Base-by-base conservation (phyloP, 2,329 filamentous ascomycete species). In the Dothistroma pini region DNA sequence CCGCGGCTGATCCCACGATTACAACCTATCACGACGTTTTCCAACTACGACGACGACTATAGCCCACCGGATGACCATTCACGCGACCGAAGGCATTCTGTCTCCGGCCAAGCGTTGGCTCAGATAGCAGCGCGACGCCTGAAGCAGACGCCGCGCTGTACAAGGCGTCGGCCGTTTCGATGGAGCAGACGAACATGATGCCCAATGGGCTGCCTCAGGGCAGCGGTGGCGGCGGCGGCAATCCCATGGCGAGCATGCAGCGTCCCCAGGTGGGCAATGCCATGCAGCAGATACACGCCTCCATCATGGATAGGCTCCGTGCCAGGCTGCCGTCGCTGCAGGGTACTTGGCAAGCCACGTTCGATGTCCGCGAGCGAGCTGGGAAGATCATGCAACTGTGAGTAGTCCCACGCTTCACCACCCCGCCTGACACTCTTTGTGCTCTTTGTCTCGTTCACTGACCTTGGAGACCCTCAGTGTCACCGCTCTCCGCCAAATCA, bases 301-400 rank as follows among this genome's bases (percentile, higher is more conserved):
- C 68, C 41, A 65, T 73, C 56, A 60, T 71, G 25, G 60, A 67
- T 29, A 64, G 70, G 29, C 49, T 75, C 16, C 63, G 65, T 29
- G 58, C 58, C 21, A 64, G 56, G 16, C 41, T 63, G 51, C 54
- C 59, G 34, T 59, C 61, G 35, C 62, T 71, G 34, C 60, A 65
- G 35, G 59, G 59, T 11, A 67, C 64, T n/a, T 75, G 74, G 74
- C 73, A 75, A 65, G 63, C 65, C 16, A 72, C 70, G 9, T 63
- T 74, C 54, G 68, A 72, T 35, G 41, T 68, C 11, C 62, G 67
- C 32, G 67, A 70, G 22, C 70, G 74, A 47, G 68, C 70, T 10
- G 38, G 47, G 21, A 62, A 60, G 35, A 67, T 73, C 41, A 69
- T 75, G 65, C 72, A 74, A 56, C 61, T 75, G 72, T 75, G 58